Percentiles rank a stretch among this genome's conserved stretches.
Evolutionary conservation across 176 grass and related monocot genomes (phyloP).

Genomic region (Urochloa ruziziensis): DNA sequence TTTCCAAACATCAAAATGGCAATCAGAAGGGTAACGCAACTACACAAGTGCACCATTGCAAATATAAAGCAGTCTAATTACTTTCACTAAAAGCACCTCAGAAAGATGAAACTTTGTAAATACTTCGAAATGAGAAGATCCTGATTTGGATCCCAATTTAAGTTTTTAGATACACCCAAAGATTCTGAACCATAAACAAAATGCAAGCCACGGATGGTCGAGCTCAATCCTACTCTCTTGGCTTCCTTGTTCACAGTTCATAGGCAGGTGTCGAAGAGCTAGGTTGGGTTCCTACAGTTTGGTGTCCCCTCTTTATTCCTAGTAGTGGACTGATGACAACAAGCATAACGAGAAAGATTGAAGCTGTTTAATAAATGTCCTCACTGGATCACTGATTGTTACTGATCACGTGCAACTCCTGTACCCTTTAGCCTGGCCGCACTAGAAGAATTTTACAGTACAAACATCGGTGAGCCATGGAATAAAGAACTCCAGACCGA

Average conservation of each 20-base stretch:
- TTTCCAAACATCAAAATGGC: background rate
- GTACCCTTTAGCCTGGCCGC: conserved; percentile 6
- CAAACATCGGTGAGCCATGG: background rate
- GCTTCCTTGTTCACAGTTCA: background rate
- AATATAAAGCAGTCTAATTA: too few species aligned
- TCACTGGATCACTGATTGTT: background rate
- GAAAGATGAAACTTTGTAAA: too few species aligned
- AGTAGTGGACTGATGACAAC: background rate
- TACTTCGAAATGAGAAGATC: background rate
- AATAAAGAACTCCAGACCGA: background rate
- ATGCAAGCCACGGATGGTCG: background rate
- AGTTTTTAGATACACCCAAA: background rate
- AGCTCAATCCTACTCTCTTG: background rate
- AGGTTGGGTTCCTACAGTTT: background rate
- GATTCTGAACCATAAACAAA: background rate
- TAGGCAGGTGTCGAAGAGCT: background rate
- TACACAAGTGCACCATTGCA: background rate
- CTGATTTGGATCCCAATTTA: background rate
- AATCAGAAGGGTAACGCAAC: background rate
- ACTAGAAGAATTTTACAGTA: too few species aligned
- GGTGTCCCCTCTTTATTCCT: background rate
- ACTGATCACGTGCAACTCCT: conserved; percentile 7
- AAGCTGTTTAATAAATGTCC: background rate
- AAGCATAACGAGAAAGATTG: background rate
- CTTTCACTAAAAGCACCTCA: too few species aligned